These are phyloP conservation scores for Tetradesmus obliquus DNA, from an alignment of 139 green algal genomes.

Conservation along the genomic window DNA sequence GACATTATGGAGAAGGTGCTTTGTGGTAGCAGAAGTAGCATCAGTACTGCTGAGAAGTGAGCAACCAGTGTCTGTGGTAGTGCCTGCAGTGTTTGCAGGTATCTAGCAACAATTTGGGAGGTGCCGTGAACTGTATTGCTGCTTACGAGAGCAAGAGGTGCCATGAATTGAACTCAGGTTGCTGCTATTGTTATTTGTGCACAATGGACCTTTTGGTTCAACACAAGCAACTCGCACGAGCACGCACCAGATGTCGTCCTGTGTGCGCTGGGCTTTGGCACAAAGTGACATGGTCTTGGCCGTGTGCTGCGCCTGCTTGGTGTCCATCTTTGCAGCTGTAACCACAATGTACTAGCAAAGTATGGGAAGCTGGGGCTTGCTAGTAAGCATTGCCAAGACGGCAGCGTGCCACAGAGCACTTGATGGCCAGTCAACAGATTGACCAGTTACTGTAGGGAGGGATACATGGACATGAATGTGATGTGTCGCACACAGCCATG, in stretches of 20 bases:
- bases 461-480: neutral
- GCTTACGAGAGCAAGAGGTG: too few relatives aligned
- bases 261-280: neutral
- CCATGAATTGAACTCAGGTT: too few relatives aligned
- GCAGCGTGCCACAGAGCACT: neutral
- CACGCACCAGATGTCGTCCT: conserved; percentile 24
- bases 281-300: neutral
- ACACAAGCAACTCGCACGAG: too few relatives aligned
- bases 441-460: too few relatives aligned
- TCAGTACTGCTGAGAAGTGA: neutral
- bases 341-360: too few relatives aligned
- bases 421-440: neutral
- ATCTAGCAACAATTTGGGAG: too few relatives aligned
- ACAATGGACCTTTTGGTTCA: too few relatives aligned
- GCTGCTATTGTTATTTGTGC: too few relatives aligned
- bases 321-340: neutral
- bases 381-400: neutral
- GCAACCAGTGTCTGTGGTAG: too few relatives aligned
- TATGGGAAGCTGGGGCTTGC: neutral
- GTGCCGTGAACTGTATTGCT: too few relatives aligned
- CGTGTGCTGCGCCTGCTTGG: neutral
- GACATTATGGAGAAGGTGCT: neutral
- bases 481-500: neutral
- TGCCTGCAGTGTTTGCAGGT: too few relatives aligned
- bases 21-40: neutral